Evolutionary conservation across 768 basidiomycete genomes (phyloP), one percentile per base, ranked within the genome.

Genomic region (Hypholoma sublateritium): DNA sequence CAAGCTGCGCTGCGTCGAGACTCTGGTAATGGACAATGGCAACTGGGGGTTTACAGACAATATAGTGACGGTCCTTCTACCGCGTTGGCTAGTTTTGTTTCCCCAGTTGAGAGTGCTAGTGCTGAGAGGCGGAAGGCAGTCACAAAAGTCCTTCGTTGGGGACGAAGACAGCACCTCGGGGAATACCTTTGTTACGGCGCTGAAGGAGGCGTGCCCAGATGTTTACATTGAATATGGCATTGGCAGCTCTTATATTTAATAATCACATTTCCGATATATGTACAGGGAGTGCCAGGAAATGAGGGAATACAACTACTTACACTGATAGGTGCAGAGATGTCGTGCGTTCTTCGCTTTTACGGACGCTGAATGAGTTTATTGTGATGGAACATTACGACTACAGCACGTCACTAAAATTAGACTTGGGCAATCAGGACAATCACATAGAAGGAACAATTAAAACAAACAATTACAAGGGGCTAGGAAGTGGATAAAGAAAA

Each of bases 291-390:
- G 28, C 9, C 28, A 32, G 28, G 9, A 5, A n/a, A n/a, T n/a
- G n/a, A n/a, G n/a, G n/a, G n/a, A n/a, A n/a, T n/a, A n/a, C n/a
- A n/a, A n/a, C n/a, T n/a, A n/a, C n/a, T 9, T 32, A 6, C 28
- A 32, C 9, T 32, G 5, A 32, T 72, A 4, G 42, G 61, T 3
- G 70, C 67, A n/a, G 50, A 51, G 41, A 76, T 65, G 48, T 57
- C 42, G 70, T 75, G 80, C 6, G 48, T 28, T n/a, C 74, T 71
- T 50, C 70, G 70, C 16, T 32, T 32, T 32, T 9, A 6, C n/a
- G n/a, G n/a, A n/a, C n/a, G n/a, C n/a, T n/a, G n/a, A n/a, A n/a
- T n/a, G n/a, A n/a, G n/a, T n/a, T n/a, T n/a, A n/a, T n/a, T n/a
- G n/a, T n/a, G n/a, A n/a, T n/a, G n/a, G n/a, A n/a, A n/a, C n/a